Base-by-base conservation (phyloP, 2,329 filamentous ascomycete species). In the Pseudogymnoascus sp. region DNA sequence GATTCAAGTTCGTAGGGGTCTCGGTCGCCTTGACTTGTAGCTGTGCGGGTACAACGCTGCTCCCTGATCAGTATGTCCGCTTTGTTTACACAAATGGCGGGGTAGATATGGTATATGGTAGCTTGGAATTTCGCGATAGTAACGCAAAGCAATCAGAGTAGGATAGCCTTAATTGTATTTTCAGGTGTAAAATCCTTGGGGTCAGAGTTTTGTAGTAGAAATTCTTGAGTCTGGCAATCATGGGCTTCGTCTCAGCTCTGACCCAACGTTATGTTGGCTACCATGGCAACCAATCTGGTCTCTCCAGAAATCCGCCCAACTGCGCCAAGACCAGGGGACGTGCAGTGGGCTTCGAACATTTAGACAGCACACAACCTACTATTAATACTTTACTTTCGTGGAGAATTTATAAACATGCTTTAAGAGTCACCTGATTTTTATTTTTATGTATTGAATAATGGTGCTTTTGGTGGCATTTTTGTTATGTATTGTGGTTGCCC, bases 41-140 rank as follows among this genome's bases (percentile, higher is more conserved):
- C 47, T 54, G 14, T 31, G 21, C 5, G 14, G 23, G 23, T 54
- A 51, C 45, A 54, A 81, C 82, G 0, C 73, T 86, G 23, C 75
- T 85, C 67, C 69, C 85, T 14, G 76, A 79, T 37, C 70, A 84
- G 63, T 75, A 75, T 62, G 68, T 76, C 2, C 51, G 70, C 0
- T 84, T 2, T 54, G 47, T 54, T 54, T 54, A 54, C 47, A 54
- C 47, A 54, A 31, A 31, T 31, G 47, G 47, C 23, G 47, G 45
- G 47, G 47, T 54, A 29, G 26, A 16, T 54, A 10, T 31, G 8
- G 26, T 16, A 16, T 31, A 7, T 11, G 7, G 47, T 31, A 16
- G 8, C 23, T 54, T 54, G 23, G n/a, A 10, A 8, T 6, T 54
- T 7, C 47, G 47, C 14, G 23, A 11, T 16, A 31, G 14, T 16